Percentiles rank a stretch among this genome's conserved stretches.
Evolutionary conservation across 768 basidiomycete genomes (phyloP).

Genomic region (Hericium coralloides): DNA sequence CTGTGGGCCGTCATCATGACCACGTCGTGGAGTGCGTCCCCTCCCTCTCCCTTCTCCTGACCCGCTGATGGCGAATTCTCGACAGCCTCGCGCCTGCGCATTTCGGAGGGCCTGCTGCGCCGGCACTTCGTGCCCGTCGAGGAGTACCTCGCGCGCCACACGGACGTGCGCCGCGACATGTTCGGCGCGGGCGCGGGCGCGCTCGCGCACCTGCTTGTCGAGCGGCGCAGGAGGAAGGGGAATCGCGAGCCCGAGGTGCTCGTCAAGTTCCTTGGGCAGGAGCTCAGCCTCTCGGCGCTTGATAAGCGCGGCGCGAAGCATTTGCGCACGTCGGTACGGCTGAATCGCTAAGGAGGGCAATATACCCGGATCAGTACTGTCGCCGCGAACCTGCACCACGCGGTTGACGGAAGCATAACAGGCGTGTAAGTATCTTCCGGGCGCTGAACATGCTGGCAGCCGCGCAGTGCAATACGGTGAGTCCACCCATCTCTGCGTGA

Average conservation of each 20-base stretch:
- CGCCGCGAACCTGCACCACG: too few species aligned
- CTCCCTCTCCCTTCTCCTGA: too few species aligned
- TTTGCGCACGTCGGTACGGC: background rate
- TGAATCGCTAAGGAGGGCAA: background rate
- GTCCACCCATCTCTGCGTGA: too few species aligned
- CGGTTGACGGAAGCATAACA: too few species aligned
- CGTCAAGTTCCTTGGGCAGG: background rate
- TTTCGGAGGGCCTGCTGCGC: background rate
- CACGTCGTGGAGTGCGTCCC: background rate
- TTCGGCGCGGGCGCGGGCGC: background rate
- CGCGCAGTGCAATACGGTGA: too few species aligned
- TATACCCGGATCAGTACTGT: too few species aligned
- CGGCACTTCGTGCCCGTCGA: background rate
- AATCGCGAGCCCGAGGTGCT: background rate
- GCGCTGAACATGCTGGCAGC: too few species aligned
- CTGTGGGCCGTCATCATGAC: background rate
- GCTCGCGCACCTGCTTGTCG: background rate
- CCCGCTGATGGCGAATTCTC: too few species aligned
- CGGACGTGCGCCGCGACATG: background rate
- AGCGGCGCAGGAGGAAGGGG: background rate
- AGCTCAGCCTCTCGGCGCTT: background rate
- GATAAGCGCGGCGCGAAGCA: background rate
- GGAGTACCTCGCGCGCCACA: background rate
- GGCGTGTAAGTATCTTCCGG: too few species aligned
- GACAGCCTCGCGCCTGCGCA: background rate